Base-by-base conservation (phyloP, 495 filamentous ascomycete species). In the Trichocladium uniseriatum region DNA sequence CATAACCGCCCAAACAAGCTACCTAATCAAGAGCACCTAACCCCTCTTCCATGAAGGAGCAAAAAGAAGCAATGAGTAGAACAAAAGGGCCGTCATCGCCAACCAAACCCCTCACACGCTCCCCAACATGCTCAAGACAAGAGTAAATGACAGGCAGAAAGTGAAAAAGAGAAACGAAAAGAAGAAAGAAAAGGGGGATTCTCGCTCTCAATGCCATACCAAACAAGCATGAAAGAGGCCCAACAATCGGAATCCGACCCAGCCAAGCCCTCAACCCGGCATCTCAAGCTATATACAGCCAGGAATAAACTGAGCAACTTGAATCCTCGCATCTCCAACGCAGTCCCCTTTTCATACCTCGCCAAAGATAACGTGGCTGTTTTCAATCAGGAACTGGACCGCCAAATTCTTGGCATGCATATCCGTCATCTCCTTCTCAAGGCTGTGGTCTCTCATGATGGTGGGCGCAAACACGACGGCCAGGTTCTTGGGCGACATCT, bases 391-490 rank as follows among this genome's bases (percentile, higher is more conserved):
- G 61, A 89, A 94, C 64, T 94, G 89, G 56, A 97, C 79, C 13
- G 87, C 87, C 40, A 80, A 72, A 51, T 94, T 94, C 77, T 95
- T 95, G 49, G 84, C 79, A 55, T 91, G 84, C 71, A 94, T 92
- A 56, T 99, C 94, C 11, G 82, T 87, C 85, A 97, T 94, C 64
- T 99, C 94, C 48, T 88, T 82, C 54, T 94, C 86, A 54, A 96
- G 71, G 53, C 81, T 88, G 61, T 81, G 72, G 20, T 94, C 88
- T 43, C 92, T 76, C 84, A 99, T 92, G 51, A 99, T 89, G 7
- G 94, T 99, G 20, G 94, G 94, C 21, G 94, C 94, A 58, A 99
- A 99, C 22, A 99, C 94, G 48, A 99, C 94, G 5, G 94, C 88
- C 32, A 97, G 71, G 57, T 99, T 99, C 62, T 86, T 82, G 31